Percentiles rank a stretch among this genome's conserved stretches.
Evolutionary conservation across 2,329 filamentous ascomycete genomes (phyloP).

Genomic region (Ophiocordyceps sinensis): DNA sequence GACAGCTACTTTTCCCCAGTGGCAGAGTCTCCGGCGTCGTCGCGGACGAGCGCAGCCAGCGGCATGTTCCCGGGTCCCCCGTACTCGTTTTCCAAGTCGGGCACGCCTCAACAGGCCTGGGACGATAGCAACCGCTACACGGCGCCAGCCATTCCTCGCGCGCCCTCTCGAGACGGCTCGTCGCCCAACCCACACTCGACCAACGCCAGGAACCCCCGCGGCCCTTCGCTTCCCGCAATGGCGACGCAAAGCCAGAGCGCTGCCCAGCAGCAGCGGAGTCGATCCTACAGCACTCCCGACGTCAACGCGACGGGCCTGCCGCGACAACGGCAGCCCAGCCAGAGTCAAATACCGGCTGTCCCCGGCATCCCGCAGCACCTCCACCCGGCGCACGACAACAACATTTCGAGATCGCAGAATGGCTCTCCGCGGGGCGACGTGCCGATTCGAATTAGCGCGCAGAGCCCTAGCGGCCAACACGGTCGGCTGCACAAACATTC

Average conservation of each 20-base stretch:
- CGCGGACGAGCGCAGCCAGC: slow-evolving; percentile 60
- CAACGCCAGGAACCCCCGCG: slow-evolving; percentile 51
- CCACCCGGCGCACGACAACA: slow-evolving; percentile 43
- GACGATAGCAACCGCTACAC: slow-evolving; percentile 74
- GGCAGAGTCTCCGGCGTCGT: slow-evolving; percentile 63
- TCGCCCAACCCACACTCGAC: slow-evolving; percentile 49
- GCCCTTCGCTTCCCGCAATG: slow-evolving; percentile 69
- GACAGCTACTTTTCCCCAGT: slow-evolving; percentile 92
- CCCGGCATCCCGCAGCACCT: slow-evolving; percentile 63
- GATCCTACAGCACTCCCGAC: slow-evolving; percentile 91
- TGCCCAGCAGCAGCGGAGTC: slow-evolving; percentile 56
- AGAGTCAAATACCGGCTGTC: slow-evolving; percentile 49
- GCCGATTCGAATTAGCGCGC: slow-evolving; percentile 53
- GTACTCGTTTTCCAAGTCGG: slow-evolving; percentile 57
- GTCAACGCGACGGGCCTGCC: slow-evolving; percentile 58
- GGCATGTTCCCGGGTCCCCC: slow-evolving; percentile 47
- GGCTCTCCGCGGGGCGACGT: slow-evolving; percentile 61
- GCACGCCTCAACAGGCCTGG: slow-evolving; percentile 52
- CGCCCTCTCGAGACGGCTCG: slow-evolving; percentile 62
- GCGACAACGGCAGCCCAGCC: slow-evolving; percentile 40
- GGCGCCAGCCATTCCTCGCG: slow-evolving; percentile 71
- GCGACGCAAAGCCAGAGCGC: slow-evolving; percentile 39
- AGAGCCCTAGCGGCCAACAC: slow-evolving; percentile 54
- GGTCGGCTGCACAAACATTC: slow-evolving; percentile 38
- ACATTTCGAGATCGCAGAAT: slow-evolving; percentile 64